Evolutionary conservation across 345 rosid genomes (phyloP), one percentile per base, ranked within the genome.

Genomic region (Draba incana): DNA sequence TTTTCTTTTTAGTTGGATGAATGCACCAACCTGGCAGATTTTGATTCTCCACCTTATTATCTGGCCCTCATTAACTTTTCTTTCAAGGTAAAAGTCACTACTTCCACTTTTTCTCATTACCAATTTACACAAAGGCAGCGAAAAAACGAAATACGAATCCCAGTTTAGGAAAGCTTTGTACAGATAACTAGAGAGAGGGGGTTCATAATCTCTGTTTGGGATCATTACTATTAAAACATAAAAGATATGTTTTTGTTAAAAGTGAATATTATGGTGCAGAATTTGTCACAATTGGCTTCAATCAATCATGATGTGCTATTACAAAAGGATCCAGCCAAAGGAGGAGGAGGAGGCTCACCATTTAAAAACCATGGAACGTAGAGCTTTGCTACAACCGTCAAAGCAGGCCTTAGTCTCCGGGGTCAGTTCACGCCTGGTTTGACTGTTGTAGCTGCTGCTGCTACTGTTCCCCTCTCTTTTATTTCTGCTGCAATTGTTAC

Each of bases 231-330:
- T 31, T 28, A 3, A 28, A 28, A 28, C 5, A 28, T 28, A 28
- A 33, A 33, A 20, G 68, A 15, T 4, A 16, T 31, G 37, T 30
- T 20, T 42, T 14, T 20, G 15, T 52, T 2, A 20, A 28, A 42
- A 53, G 5, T 30, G 51, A 16, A 55, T 62, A 20, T 28, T 4
- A 23, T 68, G 69, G 12, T 81, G 80, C 92, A 89, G 96, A 89
- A 89, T 70, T 69, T 86, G 70, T 89, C 92, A 13, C 96, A 89
- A 68, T 72, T 89, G 81, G 96, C 96, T 30, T 79, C 88, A 11
- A 89, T 89, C 51, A 89, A 89, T 68, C 90, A 85, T 61, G 96
- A 86, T 37, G 87, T 89, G 68, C 75, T 84, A 20, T 45, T 89
- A 62, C 92, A 88, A 79, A 86, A 80, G 77, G 86, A 88, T 83